Base-by-base conservation (phyloP, 805 yeast genomes). In the Spathaspora arborariae region DNA sequence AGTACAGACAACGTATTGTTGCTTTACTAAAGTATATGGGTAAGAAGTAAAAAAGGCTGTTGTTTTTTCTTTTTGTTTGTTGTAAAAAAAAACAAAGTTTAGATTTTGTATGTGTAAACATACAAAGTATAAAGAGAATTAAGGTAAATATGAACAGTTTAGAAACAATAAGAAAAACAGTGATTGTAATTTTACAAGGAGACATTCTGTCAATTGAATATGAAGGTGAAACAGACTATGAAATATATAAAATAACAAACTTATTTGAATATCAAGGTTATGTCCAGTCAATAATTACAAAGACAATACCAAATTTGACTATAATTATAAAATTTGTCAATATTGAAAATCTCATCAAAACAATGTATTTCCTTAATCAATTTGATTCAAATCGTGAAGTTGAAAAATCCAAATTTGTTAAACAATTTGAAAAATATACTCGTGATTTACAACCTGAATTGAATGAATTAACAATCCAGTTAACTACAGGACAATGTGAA, bases 401-500 rank as follows among this genome's bases (percentile, higher is more conserved):
- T 18, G n/a, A 42, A 7, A 47, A 47, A 20, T 37, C 39, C 13
- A 41, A 42, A 13, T 49, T 51, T 46, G 24, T 40, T 16, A 35
- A 36, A 9, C 24, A 46, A 16, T 44, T 46, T 41, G 24, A 24
- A 26, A 22, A 40, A 13, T 40, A 13, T 24, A 15, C 20, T 24
- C 34, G 39, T 20, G 20, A 37, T 7, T 20, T 37, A 37, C 34
- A 16, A 30, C 34, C 21, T 6, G 35, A 21, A 3, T 8, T 15
- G 13, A 8, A 10, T 10, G 35, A 19, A 13, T 7, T 18, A 4
- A 3, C 4, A 3, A 11, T n/a, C 6, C 3, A n/a, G 2, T 20
- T 58, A 18, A 50, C 53, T 1, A 41, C 38, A 4, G 68, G 68
- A 5, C 61, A 58, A 35, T 55, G 58, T 39, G 66, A 62, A 27